Conservation (phyloP, 1,284 basidiomycete species). For the Sphagnurus paluster region DNA sequence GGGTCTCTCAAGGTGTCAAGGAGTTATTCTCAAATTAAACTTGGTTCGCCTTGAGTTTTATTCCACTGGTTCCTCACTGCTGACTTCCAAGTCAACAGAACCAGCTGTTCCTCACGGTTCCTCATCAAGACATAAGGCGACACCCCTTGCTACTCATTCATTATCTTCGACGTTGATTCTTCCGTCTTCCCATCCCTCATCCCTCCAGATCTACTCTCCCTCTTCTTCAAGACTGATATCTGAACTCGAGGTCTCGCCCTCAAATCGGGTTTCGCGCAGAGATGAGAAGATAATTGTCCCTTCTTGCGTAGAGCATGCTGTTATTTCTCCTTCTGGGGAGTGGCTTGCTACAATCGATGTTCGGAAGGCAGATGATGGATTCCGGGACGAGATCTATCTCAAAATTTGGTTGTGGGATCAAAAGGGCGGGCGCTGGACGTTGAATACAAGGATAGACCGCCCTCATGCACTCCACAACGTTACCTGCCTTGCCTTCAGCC, state of each 20-base stretch:
- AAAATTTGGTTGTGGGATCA: constrained; percentile 91
- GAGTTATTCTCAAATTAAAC: constrained; percentile 77
- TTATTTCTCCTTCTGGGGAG: constrained; percentile 66
- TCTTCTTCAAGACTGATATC: constrained; percentile 70
- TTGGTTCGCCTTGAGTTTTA: constrained; percentile 59
- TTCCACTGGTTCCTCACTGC: neutral
- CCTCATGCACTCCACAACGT: constrained; percentile 78
- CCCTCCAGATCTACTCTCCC: constrained; percentile 89
- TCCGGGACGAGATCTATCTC: constrained; percentile 73
- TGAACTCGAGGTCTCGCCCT: constrained; percentile 92
- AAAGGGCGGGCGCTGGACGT: constrained; percentile 61
- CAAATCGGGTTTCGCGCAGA: constrained; percentile 85
- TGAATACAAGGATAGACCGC: constrained; percentile 87
- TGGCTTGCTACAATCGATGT: constrained; percentile 96
- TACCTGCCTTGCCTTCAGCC: constrained; percentile 72
- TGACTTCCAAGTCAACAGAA: constrained; percentile 34
- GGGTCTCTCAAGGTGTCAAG: constrained; percentile 73
- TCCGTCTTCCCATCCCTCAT: constrained; percentile 93
- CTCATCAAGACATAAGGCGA: constrained; percentile 35
- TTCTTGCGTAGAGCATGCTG: constrained; percentile 72
- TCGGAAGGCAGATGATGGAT: constrained; percentile 65
- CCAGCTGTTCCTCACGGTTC: constrained; percentile 44
- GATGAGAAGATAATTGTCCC: constrained; percentile 83
- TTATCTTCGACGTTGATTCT: constrained; percentile 79
- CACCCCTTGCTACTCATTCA: constrained; percentile 73